These are phyloP conservation scores for Claviceps sorghi DNA, from an alignment of 2,329 filamentous ascomycete species.

Conservation along the genomic window DNA sequence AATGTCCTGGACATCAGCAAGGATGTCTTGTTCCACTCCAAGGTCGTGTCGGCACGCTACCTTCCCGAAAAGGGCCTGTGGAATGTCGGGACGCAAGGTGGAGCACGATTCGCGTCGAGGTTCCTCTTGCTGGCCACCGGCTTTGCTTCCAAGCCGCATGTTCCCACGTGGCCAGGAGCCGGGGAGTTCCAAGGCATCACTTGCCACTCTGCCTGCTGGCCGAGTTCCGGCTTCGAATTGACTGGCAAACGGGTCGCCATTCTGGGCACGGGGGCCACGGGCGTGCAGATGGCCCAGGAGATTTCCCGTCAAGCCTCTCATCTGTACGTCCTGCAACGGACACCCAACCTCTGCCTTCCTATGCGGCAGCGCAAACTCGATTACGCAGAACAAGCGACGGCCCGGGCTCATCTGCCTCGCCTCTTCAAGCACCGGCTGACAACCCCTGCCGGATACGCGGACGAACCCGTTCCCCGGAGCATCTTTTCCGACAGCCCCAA, in stretches of 20 bases:
- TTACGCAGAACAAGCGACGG: background rate
- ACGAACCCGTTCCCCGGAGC: conserved; percentile 13
- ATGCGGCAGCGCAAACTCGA: conserved; percentile 32
- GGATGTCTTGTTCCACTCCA: conserved; percentile 40
- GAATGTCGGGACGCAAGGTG: conserved; percentile 34
- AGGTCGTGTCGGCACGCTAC: conserved; percentile 37
- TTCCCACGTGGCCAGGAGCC: conserved; percentile 45
- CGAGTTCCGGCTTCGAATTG: conserved; percentile 39
- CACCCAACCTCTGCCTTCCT: conserved; percentile 49
- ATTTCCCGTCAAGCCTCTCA: conserved; percentile 36
- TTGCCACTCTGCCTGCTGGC: conserved; percentile 48
- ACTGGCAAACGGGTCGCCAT: conserved; percentile 44
- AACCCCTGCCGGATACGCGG: conserved; percentile 19
- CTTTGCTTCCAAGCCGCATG: conserved; percentile 45
- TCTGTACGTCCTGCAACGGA: conserved; percentile 50
- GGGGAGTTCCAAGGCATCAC: conserved; percentile 44
- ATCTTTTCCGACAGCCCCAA: conserved; percentile 39
- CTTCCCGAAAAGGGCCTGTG: conserved; percentile 32
- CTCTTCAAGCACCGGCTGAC: conserved; percentile 38
- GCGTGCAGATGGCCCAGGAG: conserved; percentile 49
- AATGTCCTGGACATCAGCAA: conserved; percentile 39
- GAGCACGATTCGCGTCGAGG: conserved; percentile 32
- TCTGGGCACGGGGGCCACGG: conserved; percentile 50
- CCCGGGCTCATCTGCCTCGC: conserved; percentile 24
- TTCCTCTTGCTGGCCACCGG: conserved; percentile 40